Conservation (phyloP, 2,329 filamentous ascomycete genomes). For the Triangularia setosa region DNA sequence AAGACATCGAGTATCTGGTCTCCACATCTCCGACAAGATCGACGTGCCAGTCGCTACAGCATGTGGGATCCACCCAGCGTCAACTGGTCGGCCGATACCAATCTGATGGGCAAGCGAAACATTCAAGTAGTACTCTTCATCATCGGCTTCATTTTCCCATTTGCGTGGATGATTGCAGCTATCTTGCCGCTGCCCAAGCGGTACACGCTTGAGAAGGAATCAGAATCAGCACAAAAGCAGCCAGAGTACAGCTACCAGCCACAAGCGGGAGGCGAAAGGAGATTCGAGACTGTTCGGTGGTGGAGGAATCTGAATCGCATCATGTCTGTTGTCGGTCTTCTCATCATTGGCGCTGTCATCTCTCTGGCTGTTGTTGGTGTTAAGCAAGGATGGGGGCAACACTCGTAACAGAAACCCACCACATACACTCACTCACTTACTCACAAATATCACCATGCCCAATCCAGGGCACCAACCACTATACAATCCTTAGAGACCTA, state of each 20-base stretch:
- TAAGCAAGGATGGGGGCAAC: slow-evolving; percentile 44
- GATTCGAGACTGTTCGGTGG: slow-evolving; percentile 53
- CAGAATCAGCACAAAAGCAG: slow-evolving; percentile 34
- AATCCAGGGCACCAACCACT: background rate
- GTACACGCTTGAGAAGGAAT: slow-evolving; percentile 48
- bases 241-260: slow-evolving; percentile 33
- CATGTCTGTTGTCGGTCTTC: slow-evolving; percentile 54
- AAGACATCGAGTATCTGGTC: slow-evolving; percentile 65
- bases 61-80: slow-evolving; percentile 72
- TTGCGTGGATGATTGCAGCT: slow-evolving; percentile 77
- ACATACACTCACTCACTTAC: background rate
- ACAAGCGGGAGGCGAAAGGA: slow-evolving; percentile 39
- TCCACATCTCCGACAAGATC: slow-evolving; percentile 65
- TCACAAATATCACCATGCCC: background rate
- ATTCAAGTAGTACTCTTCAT: slow-evolving; percentile 72
- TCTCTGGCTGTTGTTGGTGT: slow-evolving; percentile 51
- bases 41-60: slow-evolving; percentile 54
- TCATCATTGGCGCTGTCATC: slow-evolving; percentile 51
- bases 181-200: slow-evolving; percentile 64
- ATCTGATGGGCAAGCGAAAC: slow-evolving; percentile 63
- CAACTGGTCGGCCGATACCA: slow-evolving; percentile 59
- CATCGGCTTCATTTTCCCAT: slow-evolving; percentile 70
- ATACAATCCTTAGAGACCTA: background rate
- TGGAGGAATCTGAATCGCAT: slow-evolving; percentile 57
- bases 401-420: background rate